Evolutionary conservation across 306 rosid genomes (phyloP).

Genomic region (Sindora glabra): DNA sequence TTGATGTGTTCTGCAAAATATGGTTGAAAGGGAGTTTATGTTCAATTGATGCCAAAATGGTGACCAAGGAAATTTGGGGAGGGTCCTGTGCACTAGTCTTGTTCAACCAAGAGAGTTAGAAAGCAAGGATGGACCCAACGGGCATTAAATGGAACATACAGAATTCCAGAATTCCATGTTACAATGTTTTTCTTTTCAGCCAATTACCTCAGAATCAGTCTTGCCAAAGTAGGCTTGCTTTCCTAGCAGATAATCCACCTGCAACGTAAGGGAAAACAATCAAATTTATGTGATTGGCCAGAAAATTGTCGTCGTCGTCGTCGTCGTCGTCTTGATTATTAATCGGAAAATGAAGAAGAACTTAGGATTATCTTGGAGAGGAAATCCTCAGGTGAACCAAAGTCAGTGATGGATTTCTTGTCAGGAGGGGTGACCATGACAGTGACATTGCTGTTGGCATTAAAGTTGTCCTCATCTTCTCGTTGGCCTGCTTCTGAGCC

Average conservation of each 20-base stretch:
- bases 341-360: neutral
- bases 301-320: neutral
- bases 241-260: constrained; percentile 92
- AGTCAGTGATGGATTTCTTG: constrained; percentile 79
- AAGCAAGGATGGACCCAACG: too few species aligned
- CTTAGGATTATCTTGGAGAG: constrained; percentile 44
- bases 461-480: constrained; percentile 82
- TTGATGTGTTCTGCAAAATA: neutral
- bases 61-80: too few species aligned
- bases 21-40: neutral
- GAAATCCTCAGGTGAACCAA: constrained; percentile 74
- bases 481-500: constrained; percentile 70
- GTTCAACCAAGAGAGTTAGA: too few species aligned
- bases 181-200: neutral
- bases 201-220: constrained; percentile 82
- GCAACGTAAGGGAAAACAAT: constrained; percentile 13
- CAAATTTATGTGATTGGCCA: constrained; percentile 17
- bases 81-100: too few species aligned
- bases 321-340: neutral
- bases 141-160: too few species aligned
- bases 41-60: too few species aligned
- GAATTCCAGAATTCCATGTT: neutral
- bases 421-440: constrained; percentile 72
- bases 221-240: constrained; percentile 82
- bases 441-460: constrained; percentile 48